Base-by-base conservation (phyloP, 345 rosid species). In the Pistacia atlantica region DNA sequence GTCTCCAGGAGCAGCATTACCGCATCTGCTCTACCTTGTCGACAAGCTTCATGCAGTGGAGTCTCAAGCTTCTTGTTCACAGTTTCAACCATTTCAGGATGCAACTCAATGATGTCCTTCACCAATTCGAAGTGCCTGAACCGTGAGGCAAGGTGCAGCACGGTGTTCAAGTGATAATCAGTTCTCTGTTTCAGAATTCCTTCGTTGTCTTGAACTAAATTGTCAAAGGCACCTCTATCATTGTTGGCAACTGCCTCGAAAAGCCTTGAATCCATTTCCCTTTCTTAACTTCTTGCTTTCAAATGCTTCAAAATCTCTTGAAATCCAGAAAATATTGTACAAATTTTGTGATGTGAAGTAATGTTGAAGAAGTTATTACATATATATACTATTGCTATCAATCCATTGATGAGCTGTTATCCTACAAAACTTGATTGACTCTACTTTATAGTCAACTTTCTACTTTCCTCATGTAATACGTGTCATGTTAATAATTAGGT, bases 1-100 rank as follows among this genome's bases (percentile, higher is more conserved):
- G 71, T 69, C 70, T 74, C 58, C 10, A 79, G 37, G 17, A 79
- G 58, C 69, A 79, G 17, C 59, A 14, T 42, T 0, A 51, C 70
- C 13, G 69, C 42, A 8, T 28, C 11, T 7, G 65, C 64, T 16
- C 52, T 61, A 35, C 82, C 78, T 31, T 17, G 35, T 14, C 71
- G 69, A 54, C 74, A 74, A 22, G 78, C 78, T 69, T 69, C 71
- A 49, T 74, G 78, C 75, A 79, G 10, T 3, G 82, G 74, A 67
- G 78, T 74, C 20, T 79, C 82, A 14, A n/a, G 31, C 2, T 33
- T 22, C 56, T 37, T n/a, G 49, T 79, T 79, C 82, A 35, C 66
- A 5, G 42, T 20, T 17, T 17, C 65, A 38, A 69, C 78, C 82
- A 74, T 14, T 11, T 79, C 51, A 25, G 78, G 82, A 12, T 17